Evolutionary conservation across 768 basidiomycete genomes (phyloP), one percentile per base, ranked within the genome.

Genomic region (Podaxis carcinomalis): DNA sequence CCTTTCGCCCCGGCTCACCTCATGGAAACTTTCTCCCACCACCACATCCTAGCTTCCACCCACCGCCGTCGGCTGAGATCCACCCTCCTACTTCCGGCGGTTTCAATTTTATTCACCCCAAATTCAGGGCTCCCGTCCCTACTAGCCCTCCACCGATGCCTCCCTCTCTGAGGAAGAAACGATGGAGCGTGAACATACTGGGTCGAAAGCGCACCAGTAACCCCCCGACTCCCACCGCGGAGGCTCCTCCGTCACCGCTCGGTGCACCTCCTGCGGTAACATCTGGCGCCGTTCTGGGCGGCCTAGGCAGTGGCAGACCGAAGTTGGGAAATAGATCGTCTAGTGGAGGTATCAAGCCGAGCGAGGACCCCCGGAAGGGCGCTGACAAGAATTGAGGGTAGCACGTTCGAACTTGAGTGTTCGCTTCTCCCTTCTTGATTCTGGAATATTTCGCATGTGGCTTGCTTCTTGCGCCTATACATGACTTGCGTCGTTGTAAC

Each of bases 131-230:
- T 25, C 36, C 44, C 9, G 14, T 44, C 14, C 59, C 59, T 14
- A 44, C 32, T 5, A 61, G 46, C 23, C 59, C 59, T n/a, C 59
- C 59, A 1, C 59, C 59, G 6, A 61, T 61, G 32, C 59, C 59
- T 25, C 59, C 59, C 42, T 61, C 59, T 54, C 59, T 61, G 3
- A 61, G 27, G 36, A 61, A 61, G 44, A 61, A 61, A n/a, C 42
- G 59, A 49, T 61, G 59, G 59, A 61, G 51, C 10, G 16, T 61
- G 52, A 61, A 50, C 19, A 21, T 61, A 3, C 35, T 61, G 3
- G 27, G 46, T 14, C 32, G 59, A 23, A 54, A 21, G 19, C 59
- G 59, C 3, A 44, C 35, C 9, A 55, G 59, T 28, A 55, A 61
- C 36, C 59, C 59, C 14, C 44, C 59, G 9, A 61, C 59, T 25